A percentile compares a stretch with the other conserved stretches of the same genome.
These are phyloP conservation scores for Schizopora paradoxa DNA, from an alignment of 1,284 basidiomycete genomes.

Conservation along the genomic window DNA sequence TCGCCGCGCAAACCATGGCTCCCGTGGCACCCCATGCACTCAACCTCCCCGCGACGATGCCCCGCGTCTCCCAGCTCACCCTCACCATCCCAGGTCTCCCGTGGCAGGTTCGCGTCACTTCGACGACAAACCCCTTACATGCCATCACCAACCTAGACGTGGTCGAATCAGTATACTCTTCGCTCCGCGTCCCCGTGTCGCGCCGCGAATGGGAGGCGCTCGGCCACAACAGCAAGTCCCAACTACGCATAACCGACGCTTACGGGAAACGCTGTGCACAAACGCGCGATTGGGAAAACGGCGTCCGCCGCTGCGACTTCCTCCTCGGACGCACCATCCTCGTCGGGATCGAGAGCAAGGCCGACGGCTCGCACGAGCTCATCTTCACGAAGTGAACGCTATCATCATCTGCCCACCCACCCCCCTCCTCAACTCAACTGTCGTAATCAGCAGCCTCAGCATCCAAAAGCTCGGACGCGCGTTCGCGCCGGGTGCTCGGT, in stretches of 20 bases:
- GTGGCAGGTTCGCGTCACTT: conserved; percentile 27
- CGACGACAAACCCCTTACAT: conserved; percentile 27
- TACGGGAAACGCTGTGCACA: conserved; percentile 57
- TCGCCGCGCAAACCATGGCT: conserved; percentile 48
- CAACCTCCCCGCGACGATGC: conserved; percentile 59
- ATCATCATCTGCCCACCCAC: neutral
- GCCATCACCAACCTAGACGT: conserved; percentile 59
- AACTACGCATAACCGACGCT: conserved; percentile 51
- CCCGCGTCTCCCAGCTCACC: conserved; percentile 46
- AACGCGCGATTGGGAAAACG: conserved; percentile 53
- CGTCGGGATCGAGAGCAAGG: conserved; percentile 51
- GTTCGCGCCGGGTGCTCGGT: neutral
- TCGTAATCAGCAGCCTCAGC: neutral
- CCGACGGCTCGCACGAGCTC: conserved; percentile 39
- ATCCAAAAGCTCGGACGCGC: neutral
- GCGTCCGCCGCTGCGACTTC: conserved; percentile 62
- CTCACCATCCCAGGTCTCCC: conserved; percentile 44
- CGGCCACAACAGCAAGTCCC: conserved; percentile 46
- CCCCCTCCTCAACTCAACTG: conserved; percentile 1
- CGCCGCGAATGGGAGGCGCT: conserved; percentile 60
- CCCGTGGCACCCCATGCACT: conserved; percentile 55
- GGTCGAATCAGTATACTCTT: conserved; percentile 52
- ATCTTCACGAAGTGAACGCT: conserved; percentile 37
- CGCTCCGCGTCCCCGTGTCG: conserved; percentile 51
- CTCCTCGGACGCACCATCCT: conserved; percentile 55